These are phyloP conservation scores for Rhodotorula babjevae DNA, from an alignment of 768 basidiomycete species.

Conservation along the genomic window DNA sequence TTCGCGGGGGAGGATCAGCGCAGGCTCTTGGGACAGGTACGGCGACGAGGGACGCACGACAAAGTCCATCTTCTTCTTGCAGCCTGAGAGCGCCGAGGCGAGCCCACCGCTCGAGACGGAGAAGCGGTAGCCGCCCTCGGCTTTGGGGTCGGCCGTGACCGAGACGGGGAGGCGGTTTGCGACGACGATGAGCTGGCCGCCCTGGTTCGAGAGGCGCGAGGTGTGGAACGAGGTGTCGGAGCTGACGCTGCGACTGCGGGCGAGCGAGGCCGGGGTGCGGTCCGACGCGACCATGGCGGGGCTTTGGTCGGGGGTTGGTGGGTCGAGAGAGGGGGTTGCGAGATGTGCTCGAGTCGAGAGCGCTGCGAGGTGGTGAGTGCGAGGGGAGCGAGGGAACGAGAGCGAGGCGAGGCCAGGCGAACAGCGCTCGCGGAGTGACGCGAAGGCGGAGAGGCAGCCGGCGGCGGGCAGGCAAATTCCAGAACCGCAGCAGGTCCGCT, in stretches of 20 bases:
- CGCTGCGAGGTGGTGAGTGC: no score
- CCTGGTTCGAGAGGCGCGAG: conserved; percentile 17
- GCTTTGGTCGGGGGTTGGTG: not conserved
- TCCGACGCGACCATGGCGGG: not conserved
- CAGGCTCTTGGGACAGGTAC: not conserved
- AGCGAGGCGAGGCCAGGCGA: no score
- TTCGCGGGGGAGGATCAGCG: not conserved
- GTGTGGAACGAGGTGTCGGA: conserved; percentile 27
- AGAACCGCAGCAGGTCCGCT: no score
- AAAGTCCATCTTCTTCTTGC: conserved; percentile 96
- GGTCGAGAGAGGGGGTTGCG: no score
- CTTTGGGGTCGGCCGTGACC: conserved; percentile 17
- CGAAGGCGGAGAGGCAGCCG: no score
- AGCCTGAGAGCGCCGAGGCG: conserved; percentile 91
- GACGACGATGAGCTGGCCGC: conserved; percentile 42
- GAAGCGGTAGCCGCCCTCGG: conserved; percentile 37
- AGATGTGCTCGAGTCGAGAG: not conserved
- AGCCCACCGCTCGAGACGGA: conserved; percentile 70
- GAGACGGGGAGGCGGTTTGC: conserved; percentile 37
- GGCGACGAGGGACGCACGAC: conserved; percentile 95
- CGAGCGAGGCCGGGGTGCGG: not conserved
- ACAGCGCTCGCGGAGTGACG: no score
- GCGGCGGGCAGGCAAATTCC: no score
- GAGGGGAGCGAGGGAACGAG: no score
- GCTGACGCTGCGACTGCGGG: conserved; percentile 25